A percentile compares a stretch with the other conserved stretches of the same genome.
These are phyloP conservation scores for Fusarium aywerte DNA, from an alignment of 2,329 filamentous ascomycete species.

Conservation along the genomic window DNA sequence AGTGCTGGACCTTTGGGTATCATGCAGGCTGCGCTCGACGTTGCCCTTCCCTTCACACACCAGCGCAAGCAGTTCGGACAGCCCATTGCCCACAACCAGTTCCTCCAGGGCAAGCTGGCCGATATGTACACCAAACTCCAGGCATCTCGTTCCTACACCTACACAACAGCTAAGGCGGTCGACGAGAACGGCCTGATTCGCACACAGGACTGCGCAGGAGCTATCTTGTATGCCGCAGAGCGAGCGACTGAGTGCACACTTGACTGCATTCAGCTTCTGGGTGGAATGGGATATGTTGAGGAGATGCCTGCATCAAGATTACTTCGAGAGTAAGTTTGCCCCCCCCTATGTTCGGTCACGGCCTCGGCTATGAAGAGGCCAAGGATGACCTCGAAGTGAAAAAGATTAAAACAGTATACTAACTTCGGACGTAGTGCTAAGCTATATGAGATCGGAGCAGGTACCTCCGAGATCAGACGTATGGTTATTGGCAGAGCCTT, in stretches of 20 bases:
- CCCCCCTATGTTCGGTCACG: not conserved
- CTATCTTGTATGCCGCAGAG: conserved; percentile 93
- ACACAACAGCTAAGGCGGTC: conserved; percentile 80
- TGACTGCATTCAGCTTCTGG: conserved; percentile 91
- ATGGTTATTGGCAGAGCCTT: conserved; percentile 96
- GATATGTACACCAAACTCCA: conserved; percentile 98
- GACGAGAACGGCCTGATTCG: conserved; percentile 79
- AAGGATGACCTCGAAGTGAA: not conserved
- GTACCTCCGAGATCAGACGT: conserved; percentile 90
- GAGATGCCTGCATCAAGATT: conserved; percentile 92
- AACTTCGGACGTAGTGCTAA: conserved; percentile 61
- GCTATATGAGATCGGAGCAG: conserved; percentile 96
- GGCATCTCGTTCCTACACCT: conserved; percentile 87
- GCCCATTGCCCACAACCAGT: conserved; percentile 91
- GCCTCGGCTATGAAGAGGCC: not conserved
- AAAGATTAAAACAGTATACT: conserved; percentile 45
- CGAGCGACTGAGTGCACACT: conserved; percentile 86
- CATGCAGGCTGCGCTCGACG: conserved; percentile 91
- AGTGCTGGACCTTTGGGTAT: conserved; percentile 90
- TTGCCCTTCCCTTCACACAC: conserved; percentile 89
- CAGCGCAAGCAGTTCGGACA: conserved; percentile 86
- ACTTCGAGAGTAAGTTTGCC: conserved; percentile 70
- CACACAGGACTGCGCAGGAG: conserved; percentile 93
- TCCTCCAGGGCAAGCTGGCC: conserved; percentile 91
- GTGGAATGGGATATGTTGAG: conserved; percentile 95